Conservation (phyloP, 108 stramenopile genomes). For the Fragilaria radians region DNA sequence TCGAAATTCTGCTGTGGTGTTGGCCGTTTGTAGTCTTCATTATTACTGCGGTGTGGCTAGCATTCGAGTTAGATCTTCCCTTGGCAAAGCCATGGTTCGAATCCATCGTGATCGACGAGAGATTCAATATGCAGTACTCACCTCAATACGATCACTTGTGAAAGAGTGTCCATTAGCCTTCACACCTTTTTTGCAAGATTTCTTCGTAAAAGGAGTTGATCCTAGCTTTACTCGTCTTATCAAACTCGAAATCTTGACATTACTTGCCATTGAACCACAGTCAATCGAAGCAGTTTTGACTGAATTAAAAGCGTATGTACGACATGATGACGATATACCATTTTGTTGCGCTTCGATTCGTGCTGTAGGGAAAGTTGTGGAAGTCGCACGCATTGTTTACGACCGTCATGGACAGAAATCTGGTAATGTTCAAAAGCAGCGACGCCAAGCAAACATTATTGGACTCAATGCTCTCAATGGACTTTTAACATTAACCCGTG, state of each 20-base stretch:
- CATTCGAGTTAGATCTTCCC: conserved; percentile 61
- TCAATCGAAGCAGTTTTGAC: conserved; percentile 82
- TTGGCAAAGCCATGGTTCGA: conserved; percentile 94
- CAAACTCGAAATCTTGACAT: conserved; percentile 92
- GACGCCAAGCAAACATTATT: conserved; percentile 60
- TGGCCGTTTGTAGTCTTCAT: conserved; percentile 89
- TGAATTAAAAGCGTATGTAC: conserved; percentile 90
- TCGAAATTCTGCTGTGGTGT: conserved; percentile 93
- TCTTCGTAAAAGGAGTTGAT: conserved; percentile 92
- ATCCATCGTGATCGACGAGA: conserved; percentile 92
- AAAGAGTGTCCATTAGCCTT: conserved; percentile 89
- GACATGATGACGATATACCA: conserved; percentile 70
- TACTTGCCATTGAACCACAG: conserved; percentile 73
- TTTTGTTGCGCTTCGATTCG: conserved; percentile 89
- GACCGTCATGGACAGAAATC: conserved; percentile 54
- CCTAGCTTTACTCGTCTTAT: conserved; percentile 87
- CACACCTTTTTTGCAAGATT: conserved; percentile 90
- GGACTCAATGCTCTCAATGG: conserved; percentile 82
- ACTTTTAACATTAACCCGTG: conserved; percentile 73
- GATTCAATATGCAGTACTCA: conserved; percentile 95
- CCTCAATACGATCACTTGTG: conserved; percentile 86
- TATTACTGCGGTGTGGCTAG: conserved; percentile 91
- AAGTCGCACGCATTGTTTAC: conserved; percentile 72
- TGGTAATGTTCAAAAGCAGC: conserved; percentile 21
- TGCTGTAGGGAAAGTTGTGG: conserved; percentile 83